Evolutionary conservation across 2,329 filamentous ascomycete genomes (phyloP).

Genomic region (Gaeumannomyces tritici): DNA sequence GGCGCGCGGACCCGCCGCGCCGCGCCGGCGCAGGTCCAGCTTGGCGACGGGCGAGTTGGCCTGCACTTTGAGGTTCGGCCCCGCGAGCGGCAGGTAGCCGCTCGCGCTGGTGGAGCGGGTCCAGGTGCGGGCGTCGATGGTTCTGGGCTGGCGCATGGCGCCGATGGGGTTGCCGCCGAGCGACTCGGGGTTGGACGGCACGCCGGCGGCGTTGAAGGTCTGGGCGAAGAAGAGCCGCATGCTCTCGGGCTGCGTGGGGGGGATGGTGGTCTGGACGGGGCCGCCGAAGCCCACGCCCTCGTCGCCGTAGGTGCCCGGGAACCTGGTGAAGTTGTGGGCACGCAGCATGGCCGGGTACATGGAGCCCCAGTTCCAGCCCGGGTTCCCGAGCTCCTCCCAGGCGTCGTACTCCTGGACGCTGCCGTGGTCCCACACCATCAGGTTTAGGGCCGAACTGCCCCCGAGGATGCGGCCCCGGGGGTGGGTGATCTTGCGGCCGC

Average conservation of each 20-base stretch:
- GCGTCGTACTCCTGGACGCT: constrained; percentile 40
- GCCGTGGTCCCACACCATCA: constrained; percentile 43
- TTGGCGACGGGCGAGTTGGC: neutral
- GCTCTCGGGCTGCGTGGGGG: constrained; percentile 30
- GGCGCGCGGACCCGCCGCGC: no score
- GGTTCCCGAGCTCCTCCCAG: constrained; percentile 48
- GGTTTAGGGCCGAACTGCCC: constrained; percentile 52
- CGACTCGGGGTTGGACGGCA: constrained; percentile 29
- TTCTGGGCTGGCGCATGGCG: constrained; percentile 40
- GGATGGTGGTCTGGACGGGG: constrained; percentile 20
- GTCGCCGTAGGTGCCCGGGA: neutral
- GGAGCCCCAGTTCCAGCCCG: constrained; percentile 45
- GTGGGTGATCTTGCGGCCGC: constrained; percentile 20
- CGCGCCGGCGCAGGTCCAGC: neutral
- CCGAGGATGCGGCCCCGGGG: constrained; percentile 40
- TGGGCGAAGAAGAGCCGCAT: constrained; percentile 15
- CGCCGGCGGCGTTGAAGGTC: constrained; percentile 33
- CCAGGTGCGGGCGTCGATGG: constrained; percentile 34
- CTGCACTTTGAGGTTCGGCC: neutral
- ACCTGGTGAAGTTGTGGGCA: neutral
- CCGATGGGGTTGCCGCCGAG: constrained; percentile 40
- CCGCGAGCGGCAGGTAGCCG: constrained; percentile 29
- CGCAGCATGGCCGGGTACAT: constrained; percentile 7
- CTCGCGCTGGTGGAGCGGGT: constrained; percentile 36
- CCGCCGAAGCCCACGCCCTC: constrained; percentile 5